Conservation (phyloP, 2,329 filamentous ascomycete species). For the Calonectria leucothoes region DNA sequence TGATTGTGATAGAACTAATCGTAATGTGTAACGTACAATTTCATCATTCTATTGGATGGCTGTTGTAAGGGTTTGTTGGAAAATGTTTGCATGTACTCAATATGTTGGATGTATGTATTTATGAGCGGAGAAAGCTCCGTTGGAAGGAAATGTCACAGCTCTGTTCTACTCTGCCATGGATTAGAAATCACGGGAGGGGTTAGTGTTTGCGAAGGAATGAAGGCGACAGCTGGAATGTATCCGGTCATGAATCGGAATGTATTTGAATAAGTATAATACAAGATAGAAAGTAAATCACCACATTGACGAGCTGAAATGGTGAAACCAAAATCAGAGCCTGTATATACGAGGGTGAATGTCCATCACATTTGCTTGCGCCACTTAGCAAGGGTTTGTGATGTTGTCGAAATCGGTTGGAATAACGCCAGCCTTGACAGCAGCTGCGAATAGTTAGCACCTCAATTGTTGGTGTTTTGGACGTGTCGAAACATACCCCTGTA, state of each 20-base stretch:
- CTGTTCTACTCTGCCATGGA: background rate
- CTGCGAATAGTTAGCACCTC: conserved; percentile 21
- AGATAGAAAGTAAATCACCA: background rate
- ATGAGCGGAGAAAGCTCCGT: background rate
- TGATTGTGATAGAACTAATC: background rate
- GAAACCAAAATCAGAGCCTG: background rate
- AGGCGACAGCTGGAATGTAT: background rate
- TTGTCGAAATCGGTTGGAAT: conserved; percentile 34
- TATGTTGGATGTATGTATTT: background rate
- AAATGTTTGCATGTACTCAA: background rate
- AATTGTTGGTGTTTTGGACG: background rate
- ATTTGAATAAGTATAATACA: conserved; percentile 8
- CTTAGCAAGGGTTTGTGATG: conserved; percentile 33
- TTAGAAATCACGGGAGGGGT: background rate
- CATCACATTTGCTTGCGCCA: background rate
- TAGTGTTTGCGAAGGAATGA: background rate
- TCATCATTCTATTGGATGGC: background rate
- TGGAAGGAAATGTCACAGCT: background rate
- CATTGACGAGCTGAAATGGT: background rate
- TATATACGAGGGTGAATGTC: background rate
- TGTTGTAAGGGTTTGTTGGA: background rate
- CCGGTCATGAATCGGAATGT: background rate
- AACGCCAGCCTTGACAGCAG: conserved; percentile 34
- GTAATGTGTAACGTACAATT: background rate
- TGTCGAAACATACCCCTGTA: conserved; percentile 33